phyloP scores from a whole-genome alignment of 2,329 filamentous ascomycete genomes.

The Magnaporthales sp. region DNA sequence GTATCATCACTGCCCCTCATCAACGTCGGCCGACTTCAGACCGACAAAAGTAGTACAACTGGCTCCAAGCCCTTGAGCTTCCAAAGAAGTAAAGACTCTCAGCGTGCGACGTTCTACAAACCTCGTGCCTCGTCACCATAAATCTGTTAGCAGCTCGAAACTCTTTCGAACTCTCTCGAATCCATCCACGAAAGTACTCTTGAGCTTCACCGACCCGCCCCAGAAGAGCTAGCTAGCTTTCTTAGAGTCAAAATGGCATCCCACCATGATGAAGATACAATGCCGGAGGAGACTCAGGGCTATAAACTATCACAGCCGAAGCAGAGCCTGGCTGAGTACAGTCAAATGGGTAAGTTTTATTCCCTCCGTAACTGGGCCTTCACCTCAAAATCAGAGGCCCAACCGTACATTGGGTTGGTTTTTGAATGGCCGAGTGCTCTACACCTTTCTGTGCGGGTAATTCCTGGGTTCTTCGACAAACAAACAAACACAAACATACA shows the following conservation, averaged over 20 bases:
- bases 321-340: slow-evolving; percentile 93
- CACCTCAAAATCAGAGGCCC: neutral
- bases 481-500: too few species aligned
- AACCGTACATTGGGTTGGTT: neutral
- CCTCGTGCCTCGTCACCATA: neutral
- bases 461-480: neutral
- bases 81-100: neutral
- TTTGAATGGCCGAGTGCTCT: neutral
- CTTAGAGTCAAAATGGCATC: slow-evolving; percentile 48
- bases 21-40: neutral
- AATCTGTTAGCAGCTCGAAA: neutral
- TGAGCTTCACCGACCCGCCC: neutral
- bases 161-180: neutral
- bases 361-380: neutral
- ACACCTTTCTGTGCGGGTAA: neutral
- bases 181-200: neutral
- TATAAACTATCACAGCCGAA: slow-evolving; percentile 97
- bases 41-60: neutral
- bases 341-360: slow-evolving; percentile 70
- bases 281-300: slow-evolving; percentile 81
- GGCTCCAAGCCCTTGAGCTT: neutral
- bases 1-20: neutral
- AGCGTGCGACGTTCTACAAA: neutral
- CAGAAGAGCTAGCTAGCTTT: neutral
- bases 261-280: slow-evolving; percentile 69